Evolutionary conservation across 805 yeast species (phyloP).

Genomic region (Wickerhamomyces xylosicus): DNA sequence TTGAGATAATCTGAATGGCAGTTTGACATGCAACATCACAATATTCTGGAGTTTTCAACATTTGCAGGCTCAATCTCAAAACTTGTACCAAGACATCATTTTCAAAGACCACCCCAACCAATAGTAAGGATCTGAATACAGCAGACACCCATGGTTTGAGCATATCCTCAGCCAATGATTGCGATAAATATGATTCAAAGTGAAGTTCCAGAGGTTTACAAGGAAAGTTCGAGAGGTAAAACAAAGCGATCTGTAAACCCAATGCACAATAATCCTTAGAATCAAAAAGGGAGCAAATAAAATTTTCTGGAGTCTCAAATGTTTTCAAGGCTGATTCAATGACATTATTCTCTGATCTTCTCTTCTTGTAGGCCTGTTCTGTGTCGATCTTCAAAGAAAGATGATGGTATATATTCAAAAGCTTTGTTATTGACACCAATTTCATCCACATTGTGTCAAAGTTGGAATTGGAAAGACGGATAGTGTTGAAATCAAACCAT

Average conservation of each 20-base stretch:
- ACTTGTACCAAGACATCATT: slow-evolving; percentile 13
- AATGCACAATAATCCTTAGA: slow-evolving; percentile 1
- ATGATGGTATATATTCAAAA: too few relatives aligned
- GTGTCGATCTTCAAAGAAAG: too few relatives aligned
- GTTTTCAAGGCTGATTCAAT: too few relatives aligned
- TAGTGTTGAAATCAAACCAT: too few relatives aligned
- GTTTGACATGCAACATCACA: slow-evolving; percentile 19
- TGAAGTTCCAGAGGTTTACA: background rate
- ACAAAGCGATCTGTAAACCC: slow-evolving; percentile 21
- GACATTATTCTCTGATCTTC: too few relatives aligned
- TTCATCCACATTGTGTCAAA: too few relatives aligned
- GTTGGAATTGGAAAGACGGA: too few relatives aligned
- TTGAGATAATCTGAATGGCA: slow-evolving; percentile 11
- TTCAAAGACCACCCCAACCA: slow-evolving; percentile 11
- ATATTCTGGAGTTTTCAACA: slow-evolving; percentile 16
- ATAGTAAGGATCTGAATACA: slow-evolving; percentile 7
- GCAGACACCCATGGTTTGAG: slow-evolving; percentile 14
- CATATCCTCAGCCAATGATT: slow-evolving; percentile 5
- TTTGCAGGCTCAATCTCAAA: slow-evolving; percentile 23
- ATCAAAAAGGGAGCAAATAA: background rate
- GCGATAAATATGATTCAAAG: slow-evolving; percentile 5
- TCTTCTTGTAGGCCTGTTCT: too few relatives aligned
- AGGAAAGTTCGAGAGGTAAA: slow-evolving; percentile 13
- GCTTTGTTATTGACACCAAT: too few relatives aligned
- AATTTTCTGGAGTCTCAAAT: too few relatives aligned